A percentile compares a stretch with the other conserved stretches of the same genome.
Conservation (phyloP, 164 flowering plant genomes). For the Tetrastigma voinierianum region DNA sequence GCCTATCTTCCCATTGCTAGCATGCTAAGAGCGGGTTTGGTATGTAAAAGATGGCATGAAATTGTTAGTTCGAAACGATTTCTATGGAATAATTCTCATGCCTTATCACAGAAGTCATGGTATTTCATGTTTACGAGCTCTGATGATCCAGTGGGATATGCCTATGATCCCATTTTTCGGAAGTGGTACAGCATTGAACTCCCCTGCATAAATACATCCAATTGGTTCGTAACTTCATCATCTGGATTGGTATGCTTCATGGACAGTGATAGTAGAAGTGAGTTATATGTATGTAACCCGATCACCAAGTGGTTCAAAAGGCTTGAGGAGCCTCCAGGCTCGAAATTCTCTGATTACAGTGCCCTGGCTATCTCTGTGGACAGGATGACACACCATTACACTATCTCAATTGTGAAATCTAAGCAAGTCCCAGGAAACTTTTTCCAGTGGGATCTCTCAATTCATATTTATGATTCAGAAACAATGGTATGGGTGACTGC, state of each 20-base stretch:
- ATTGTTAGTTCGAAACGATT: conserved; percentile 71
- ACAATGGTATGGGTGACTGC: conserved; percentile 63
- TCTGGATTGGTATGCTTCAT: conserved; percentile 83
- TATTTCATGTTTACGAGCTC: conserved; percentile 90
- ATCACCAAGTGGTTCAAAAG: conserved; percentile 51
- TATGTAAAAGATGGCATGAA: conserved; percentile 87
- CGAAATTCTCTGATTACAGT: conserved; percentile 68
- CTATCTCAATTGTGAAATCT: conserved; percentile 65
- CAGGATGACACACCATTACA: conserved; percentile 43
- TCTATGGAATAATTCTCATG: conserved; percentile 55
- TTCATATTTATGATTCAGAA: conserved; percentile 67
- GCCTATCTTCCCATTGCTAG: conserved; percentile 77
- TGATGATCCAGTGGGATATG: conserved; percentile 77
- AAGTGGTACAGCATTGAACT: conserved; percentile 87
- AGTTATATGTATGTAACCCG: conserved; percentile 76
- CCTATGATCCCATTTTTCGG: conserved; percentile 73
- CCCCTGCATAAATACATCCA: conserved; percentile 61
- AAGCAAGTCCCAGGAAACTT: conserved; percentile 80
- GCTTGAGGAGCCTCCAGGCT: conserved; percentile 62
- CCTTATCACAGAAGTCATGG: conserved; percentile 72
- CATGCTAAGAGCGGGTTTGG: conserved; percentile 78
- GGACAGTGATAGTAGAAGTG: conserved; percentile 66
- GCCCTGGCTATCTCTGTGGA: conserved; percentile 70
- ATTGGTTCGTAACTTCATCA: conserved; percentile 75
- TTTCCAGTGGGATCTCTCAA: conserved; percentile 80